These are phyloP conservation scores for Plicaturopsis crispa DNA, from an alignment of 768 basidiomycete species.

Conservation along the genomic window DNA sequence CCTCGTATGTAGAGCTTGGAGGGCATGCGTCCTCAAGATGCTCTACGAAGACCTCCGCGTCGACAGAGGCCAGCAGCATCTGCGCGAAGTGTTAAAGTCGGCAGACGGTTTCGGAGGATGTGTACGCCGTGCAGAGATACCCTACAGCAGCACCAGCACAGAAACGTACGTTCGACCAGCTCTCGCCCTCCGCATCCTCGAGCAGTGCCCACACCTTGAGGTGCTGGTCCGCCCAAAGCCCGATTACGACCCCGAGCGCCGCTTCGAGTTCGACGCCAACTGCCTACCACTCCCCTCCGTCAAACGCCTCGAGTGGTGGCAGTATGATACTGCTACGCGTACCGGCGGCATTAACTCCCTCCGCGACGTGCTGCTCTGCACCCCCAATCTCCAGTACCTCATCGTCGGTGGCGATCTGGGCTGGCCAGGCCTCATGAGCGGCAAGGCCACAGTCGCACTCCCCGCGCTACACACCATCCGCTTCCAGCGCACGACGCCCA, in stretches of 20 bases:
- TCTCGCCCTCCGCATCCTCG: slow-evolving; percentile 37
- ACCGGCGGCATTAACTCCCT: slow-evolving; percentile 64
- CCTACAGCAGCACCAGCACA: slow-evolving; percentile 46
- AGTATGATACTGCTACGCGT: slow-evolving; percentile 43
- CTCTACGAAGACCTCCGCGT: slow-evolving; percentile 51
- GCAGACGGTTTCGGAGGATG: slow-evolving; percentile 19
- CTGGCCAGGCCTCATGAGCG: slow-evolving; percentile 19
- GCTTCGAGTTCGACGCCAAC: slow-evolving; percentile 47
- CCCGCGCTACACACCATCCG: slow-evolving; percentile 47
- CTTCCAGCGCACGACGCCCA: slow-evolving; percentile 37
- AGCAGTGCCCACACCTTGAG: slow-evolving; percentile 39
- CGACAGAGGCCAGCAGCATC: slow-evolving; percentile 18
- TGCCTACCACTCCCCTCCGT: slow-evolving; percentile 40
- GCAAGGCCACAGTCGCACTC: slow-evolving; percentile 26
- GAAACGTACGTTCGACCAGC: slow-evolving; percentile 16
- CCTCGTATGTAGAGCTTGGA: slow-evolving; percentile 54
- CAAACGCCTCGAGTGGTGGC: slow-evolving; percentile 65
- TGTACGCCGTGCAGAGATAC: slow-evolving; percentile 53
- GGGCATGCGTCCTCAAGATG: slow-evolving; percentile 31
- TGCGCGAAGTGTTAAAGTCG: slow-evolving; percentile 24
- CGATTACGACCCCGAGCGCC: slow-evolving; percentile 18
- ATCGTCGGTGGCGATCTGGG: slow-evolving; percentile 40
- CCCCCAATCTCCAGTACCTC: slow-evolving; percentile 54
- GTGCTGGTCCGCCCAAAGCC: slow-evolving; percentile 44
- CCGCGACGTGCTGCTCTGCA: slow-evolving; percentile 35